Base-by-base conservation (phyloP, 2,329 filamentous ascomycete species). In the Fusarium pseudoanthophilum region DNA sequence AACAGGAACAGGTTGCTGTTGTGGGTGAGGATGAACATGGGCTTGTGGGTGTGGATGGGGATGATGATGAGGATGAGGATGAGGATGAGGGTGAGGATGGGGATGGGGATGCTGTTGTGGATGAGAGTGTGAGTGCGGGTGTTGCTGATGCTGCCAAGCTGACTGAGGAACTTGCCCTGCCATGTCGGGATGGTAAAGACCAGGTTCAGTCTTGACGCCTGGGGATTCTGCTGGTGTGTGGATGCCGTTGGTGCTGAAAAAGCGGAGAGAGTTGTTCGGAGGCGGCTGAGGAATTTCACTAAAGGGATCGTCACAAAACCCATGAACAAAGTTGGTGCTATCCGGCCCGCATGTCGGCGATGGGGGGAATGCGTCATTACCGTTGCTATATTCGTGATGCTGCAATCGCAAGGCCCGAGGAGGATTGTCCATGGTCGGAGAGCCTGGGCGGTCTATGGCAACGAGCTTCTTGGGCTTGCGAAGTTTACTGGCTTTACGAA, bases 151-250 rank as follows among this genome's bases (percentile, higher is more conserved):
- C 72, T 80, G 77, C 58, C 71, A 73, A 51, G 45, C n/a, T 39
- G 66, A 51, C 45, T 67, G 67, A 42, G 68, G 73, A 16, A 75
- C 64, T 52, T 78, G 76, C 28, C 60, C 61, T 26, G 58, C 43
- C 42, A 77, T 64, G 21, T 76, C 75, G 36, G 60, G 67, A 26
- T 77, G 77, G 58, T 80, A 81, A 53, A 74, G 76, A 14, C 71
- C 73, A 34, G 77, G 74, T 60, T 81, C 79, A 58, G 75, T 72
- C 73, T 80, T 81, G 61, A 83, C 71, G 14, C 79, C 77, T 15
- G 83, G 84, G 3, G 84, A 85, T 67, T 81, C 81, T 51, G 82
- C 76, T 20, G 84, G 83, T 39, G 83, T 82, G 60, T 81, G 77
- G 49, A 81, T 78, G 43, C 78, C 79, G 53, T 77, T 75, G 32